phyloP scores from a whole-genome alignment of 2,329 filamentous ascomycete species.

The Fusarium lateritium region DNA sequence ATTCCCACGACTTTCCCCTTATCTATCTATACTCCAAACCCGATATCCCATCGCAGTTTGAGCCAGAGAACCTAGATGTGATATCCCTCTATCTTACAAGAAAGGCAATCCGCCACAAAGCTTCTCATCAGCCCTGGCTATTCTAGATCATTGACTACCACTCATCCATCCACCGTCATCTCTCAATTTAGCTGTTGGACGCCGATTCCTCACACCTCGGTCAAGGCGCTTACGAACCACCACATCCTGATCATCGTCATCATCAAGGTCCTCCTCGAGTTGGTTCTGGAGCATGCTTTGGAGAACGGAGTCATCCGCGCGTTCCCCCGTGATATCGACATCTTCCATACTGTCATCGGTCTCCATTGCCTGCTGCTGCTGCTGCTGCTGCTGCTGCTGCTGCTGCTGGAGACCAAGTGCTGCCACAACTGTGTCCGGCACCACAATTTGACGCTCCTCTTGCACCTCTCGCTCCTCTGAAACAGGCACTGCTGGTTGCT shows the following conservation, averaged over 20 bases:
- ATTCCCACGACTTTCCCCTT: conserved; percentile 5
- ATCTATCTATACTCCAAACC: conserved; percentile 10
- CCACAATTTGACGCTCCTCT: conserved; percentile 32
- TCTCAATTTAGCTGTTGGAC: conserved; percentile 55
- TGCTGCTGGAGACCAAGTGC: conserved; percentile 7
- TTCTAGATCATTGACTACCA: conserved; percentile 27
- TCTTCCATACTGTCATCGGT: conserved; percentile 46
- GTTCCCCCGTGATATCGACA: conserved; percentile 52
- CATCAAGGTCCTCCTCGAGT: conserved; percentile 48
- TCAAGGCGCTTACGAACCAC: conserved; percentile 46
- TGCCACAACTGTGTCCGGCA: conserved; percentile 30
- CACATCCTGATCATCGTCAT: conserved; percentile 54
- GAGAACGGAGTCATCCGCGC: conserved; percentile 27
- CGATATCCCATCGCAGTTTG: conserved; percentile 21
- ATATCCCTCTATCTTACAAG: conserved; percentile 25
- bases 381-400: conserved; percentile 10
- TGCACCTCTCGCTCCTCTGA: conserved; percentile 22
- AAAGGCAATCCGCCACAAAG: conserved; percentile 6
- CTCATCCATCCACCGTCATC: conserved; percentile 50
- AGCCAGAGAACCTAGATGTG: conserved; percentile 7
- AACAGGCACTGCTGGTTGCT: conserved; percentile 12
- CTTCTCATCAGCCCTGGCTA: background rate
- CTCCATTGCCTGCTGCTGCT: conserved; percentile 5
- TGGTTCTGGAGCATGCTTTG: conserved; percentile 21
- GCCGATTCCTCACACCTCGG: conserved; percentile 51